Evolutionary conservation across 108 stramenopile genomes (phyloP), one percentile per base, ranked within the genome.

Genomic region (Mayamaea pseudoterrestris): DNA sequence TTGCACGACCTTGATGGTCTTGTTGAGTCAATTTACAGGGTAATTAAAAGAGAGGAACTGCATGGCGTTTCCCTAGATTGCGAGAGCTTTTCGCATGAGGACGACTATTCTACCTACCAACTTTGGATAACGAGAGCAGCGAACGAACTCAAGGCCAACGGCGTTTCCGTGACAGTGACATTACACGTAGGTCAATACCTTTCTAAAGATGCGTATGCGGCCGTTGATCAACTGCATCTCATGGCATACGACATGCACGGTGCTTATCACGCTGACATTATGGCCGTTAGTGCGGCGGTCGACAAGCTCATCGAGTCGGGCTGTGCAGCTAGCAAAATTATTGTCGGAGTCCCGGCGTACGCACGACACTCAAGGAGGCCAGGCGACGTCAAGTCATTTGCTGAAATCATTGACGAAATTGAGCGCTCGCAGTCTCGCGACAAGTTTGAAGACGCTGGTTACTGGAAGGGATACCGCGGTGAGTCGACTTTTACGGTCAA

Each of bases 301-400:
- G 17, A 35, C 27, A 25, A 28, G 14, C 30, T 61, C 22, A 22
- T 53, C 14, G 27, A 45, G 24, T 35, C 31, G 0, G 55, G 60
- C 9, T 68, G 62, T 35, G 57, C 61, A 17, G 13, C 31, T 18
- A 27, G 30, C 0, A 84, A 84, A 52, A 34, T 86, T 13, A 45
- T 80, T 9, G 14, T 86, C 49, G 83, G 83, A 47, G 63, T 86
- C 29, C 83, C 83, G 5, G 71, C 71, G 16, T 86, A 80, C 31
- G 79, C 58, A 1, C 45, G 83, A 34, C 71, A 78, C 30, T 41
- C 21, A 4, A n/a, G 47, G 3, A 60, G 63, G 29, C 57, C 56
- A 3, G 68, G 53, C 12, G 30, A 50, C 12, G 77, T 78, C 8
- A 73, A 66, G 47, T 80, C 78, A 9, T 80, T 75, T 57, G 50